Base-by-base conservation (phyloP, 2,329 filamentous ascomycete genomes). In the Nothopassalora personata region DNA sequence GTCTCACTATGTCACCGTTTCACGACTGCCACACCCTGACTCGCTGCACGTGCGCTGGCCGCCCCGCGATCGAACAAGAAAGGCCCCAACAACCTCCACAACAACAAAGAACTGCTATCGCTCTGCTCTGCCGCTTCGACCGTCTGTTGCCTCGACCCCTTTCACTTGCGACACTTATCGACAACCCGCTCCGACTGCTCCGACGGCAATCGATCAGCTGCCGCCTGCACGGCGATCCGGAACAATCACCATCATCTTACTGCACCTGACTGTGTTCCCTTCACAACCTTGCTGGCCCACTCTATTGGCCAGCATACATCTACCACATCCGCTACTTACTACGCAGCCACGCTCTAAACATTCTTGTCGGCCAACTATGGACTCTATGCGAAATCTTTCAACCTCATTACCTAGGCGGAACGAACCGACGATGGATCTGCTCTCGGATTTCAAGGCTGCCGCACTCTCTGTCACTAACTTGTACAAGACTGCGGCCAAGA, bases 401-500 rank as follows among this genome's bases (percentile, higher is more conserved):
- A 84, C 80, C 31, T 86, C 83, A 53, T 74, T 86, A 58, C 84
- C 84, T n/a, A 67, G 67, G 34, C 46, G 51, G 31, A 66, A 67
- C 48, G 66, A 72, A 18, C 62, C 67, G 28, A 59, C 74, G 69
- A 48, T 69, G 62, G 60, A 79, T 71, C 85, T 97, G 51, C 85
- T 97, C 59, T 87, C 93, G 67, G 87, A 90, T 59, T 99, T 99
- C 81, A 94, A 91, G 74, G 86, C 89, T 15, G 94, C 94, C 34
- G 94, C 94, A 19, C 81, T 97, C 34, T 96, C 91, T 5, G 92
- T 97, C 57, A 97, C 94, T 51, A 96, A 95, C 70, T 86, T 99
- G 13, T 97, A 97, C 79, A 97, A 96, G 76, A 92, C 87, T 43
- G 93, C 93, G 3, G 88, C 90, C 11, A 81, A 86, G 33, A 89